Evolutionary conservation across 1,284 basidiomycete species (phyloP), one percentile per base, ranked within the genome.

Genomic region (Phellopilus nigrolimitatus): DNA sequence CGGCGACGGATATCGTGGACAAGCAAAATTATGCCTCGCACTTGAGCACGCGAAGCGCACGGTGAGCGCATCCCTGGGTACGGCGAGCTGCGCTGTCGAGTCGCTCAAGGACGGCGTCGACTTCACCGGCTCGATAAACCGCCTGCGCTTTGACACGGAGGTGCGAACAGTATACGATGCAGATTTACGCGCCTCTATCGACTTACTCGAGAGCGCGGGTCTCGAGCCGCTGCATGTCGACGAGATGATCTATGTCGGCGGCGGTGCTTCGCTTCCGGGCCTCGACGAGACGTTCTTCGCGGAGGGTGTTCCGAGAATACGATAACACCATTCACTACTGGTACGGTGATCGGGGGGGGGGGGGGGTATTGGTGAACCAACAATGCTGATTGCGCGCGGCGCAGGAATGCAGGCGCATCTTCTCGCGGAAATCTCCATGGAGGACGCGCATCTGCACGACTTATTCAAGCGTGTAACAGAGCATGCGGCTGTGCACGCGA

Each of bases 11-110:
- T 13, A 61, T 72, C 9, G 69, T 72, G 44, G 89, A 95, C 68
- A 80, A 84, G 91, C 93, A 45, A 97, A 97, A 68, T 81, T 99
- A 36, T 79, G 90, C 24, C 83, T 98, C 47, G 93, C 95, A 15
- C 82, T 97, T 54, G 94, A 98, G 67, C 86, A 95, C 66, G 95
- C 94, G 37, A 99, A 98, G 71, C 85, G 94, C 59, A 94, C 93
- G 0, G 76, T 99, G 57, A 88, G 84, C 46, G 95, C 95, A 0
- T 89, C 88, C 33, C 79, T 88, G 12, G n/a, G n/a, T n/a, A n/a
- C n/a, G n/a, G n/a, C n/a, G n/a, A n/a, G n/a, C n/a, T n/a, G n/a
- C n/a, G n/a, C n/a, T n/a, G n/a, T n/a, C n/a, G n/a, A n/a, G n/a
- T n/a, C n/a, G n/a, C n/a, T n/a, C n/a, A n/a, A n/a, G n/a, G n/a